Evolutionary conservation across 768 basidiomycete species (phyloP).

Genomic region (Russula sp.): DNA sequence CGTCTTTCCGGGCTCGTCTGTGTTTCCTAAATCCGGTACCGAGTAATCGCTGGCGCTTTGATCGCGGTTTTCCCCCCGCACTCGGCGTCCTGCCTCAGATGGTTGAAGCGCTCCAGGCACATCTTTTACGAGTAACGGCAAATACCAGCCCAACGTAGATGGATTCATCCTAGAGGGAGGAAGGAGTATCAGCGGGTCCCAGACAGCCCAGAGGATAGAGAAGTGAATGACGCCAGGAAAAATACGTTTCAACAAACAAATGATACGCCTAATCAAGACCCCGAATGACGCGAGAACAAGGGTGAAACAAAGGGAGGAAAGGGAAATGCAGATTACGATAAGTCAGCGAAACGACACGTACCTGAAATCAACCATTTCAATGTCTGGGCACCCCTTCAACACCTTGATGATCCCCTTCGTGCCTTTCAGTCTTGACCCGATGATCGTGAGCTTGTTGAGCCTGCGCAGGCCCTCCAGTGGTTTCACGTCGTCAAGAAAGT

Average conservation of each 20-base stretch:
- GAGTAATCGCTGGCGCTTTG: slow-evolving; percentile 33
- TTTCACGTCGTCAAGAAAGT: slow-evolving; percentile 77
- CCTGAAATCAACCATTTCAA: slow-evolving; percentile 93
- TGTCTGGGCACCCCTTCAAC: slow-evolving; percentile 66
- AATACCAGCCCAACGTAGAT: slow-evolving; percentile 93
- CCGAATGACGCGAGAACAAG: slow-evolving; percentile 9
- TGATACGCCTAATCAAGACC: slow-evolving; percentile 11
- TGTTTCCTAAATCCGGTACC: slow-evolving; percentile 30
- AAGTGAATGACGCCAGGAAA: background rate
- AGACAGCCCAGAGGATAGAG: background rate
- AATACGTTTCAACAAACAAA: slow-evolving; percentile 1
- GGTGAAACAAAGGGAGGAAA: slow-evolving; percentile 11
- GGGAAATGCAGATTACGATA: slow-evolving; percentile 25
- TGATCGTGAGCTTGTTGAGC: slow-evolving; percentile 79
- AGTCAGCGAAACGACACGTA: slow-evolving; percentile 39
- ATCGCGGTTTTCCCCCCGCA: slow-evolving; percentile 28
- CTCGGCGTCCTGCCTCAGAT: slow-evolving; percentile 40
- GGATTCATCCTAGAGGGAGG: slow-evolving; percentile 77
- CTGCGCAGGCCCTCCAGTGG: slow-evolving; percentile 67
- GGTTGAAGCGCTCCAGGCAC: slow-evolving; percentile 65
- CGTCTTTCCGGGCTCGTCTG: slow-evolving; percentile 32
- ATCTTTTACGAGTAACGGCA: slow-evolving; percentile 76
- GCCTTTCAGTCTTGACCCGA: slow-evolving; percentile 76
- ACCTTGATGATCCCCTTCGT: slow-evolving; percentile 71
- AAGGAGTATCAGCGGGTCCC: slow-evolving; percentile 10